Base-by-base conservation (phyloP, 345 rosid genomes). In the Hypericum androsaemum region DNA sequence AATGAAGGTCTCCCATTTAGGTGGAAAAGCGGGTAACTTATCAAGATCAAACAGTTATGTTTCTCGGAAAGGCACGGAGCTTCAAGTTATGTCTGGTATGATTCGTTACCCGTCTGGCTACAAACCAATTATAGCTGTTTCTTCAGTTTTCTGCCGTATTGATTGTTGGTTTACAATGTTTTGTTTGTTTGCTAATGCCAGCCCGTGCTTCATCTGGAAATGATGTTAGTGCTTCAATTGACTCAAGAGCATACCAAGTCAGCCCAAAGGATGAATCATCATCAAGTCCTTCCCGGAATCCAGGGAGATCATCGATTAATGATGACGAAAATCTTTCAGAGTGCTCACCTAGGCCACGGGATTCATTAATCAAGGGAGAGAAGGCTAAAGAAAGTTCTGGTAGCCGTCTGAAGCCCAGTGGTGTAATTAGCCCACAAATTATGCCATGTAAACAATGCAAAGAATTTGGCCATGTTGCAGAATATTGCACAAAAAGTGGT, bases 401-500 rank as follows among this genome's bases (percentile, higher is more conserved):
- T 58, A 63, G 67, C 75, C 79, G 65, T 66, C 62, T 69, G 50
- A 75, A 74, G 71, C 73, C 80, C 60, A 52, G 66, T 62, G 54
- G 61, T 48, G 54, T 63, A 15, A 55, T 61, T 59, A 71, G 73
- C 41, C 71, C 70, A 55, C 84, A 77, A 70, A 76, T 57, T 58
- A 50, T 65, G 49, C 59, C 62, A 41, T 74, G 80, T 71, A 71
- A 70, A 58, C 77, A 71, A 53, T 73, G 84, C 53, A 76, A 76
- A 64, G 86, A 74, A 70, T 59, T 37, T 61, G 75, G 92, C 41
- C 95, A 82, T 68, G 64, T 74, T 58, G 65, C 77, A 43, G 95
- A 87, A 56, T 56, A 59, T 63, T 76, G 80, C 77, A 22, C 32
- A 37, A 82, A 71, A 79, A 67, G 38, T 62, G 57, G 57, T 12